Base-by-base conservation (phyloP, 2,329 filamentous ascomycete genomes). In the Colletotrichum somersetense region DNA sequence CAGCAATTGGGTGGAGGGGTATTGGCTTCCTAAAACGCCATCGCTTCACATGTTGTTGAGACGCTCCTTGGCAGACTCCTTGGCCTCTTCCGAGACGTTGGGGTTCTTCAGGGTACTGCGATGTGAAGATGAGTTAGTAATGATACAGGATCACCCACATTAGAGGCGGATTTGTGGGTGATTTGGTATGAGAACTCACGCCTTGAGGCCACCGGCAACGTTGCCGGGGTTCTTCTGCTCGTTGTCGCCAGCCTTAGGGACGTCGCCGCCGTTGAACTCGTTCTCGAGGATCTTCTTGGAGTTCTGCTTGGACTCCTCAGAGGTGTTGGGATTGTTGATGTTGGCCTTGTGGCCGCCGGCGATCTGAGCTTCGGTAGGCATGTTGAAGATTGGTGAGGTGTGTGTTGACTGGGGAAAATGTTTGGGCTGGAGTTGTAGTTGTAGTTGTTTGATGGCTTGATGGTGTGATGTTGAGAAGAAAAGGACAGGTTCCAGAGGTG, bases 301-400 rank as follows among this genome's bases (percentile, higher is more conserved):
- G 80, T 88, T 83, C 77, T 89, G 77, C 83, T 89, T 89, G 70
- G 87, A 80, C 78, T 88, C 86, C 62, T 88, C 77, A 0, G 87
- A 89, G 66, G 83, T 85, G 78, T 88, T 87, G 75, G 87, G 86
- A 82, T 89, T 89, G 78, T 85, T 85, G 73, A 89, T 76, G 77
- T 84, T 87, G 70, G 87, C 88, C 84, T 90, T 90, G 84, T 90
- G 88, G 79, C 88, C 88, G 71, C 85, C 86, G 74, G 86, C 84
- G 74, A 88, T 77, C 74, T 89, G 85, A 79, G 84, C 83, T 75
- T 86, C 82, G 74, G 83, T 81, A 80, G 85, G 79, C 85, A 87
- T 88, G 52, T 74, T 84, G 79, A 73, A 73, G 69, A 33, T 65
- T 62, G 26, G 46, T 46, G 56, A 20, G 33, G 16, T 61, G 30